Evolutionary conservation across 768 basidiomycete genomes (phyloP).

Genomic region (Russula brevipes): DNA sequence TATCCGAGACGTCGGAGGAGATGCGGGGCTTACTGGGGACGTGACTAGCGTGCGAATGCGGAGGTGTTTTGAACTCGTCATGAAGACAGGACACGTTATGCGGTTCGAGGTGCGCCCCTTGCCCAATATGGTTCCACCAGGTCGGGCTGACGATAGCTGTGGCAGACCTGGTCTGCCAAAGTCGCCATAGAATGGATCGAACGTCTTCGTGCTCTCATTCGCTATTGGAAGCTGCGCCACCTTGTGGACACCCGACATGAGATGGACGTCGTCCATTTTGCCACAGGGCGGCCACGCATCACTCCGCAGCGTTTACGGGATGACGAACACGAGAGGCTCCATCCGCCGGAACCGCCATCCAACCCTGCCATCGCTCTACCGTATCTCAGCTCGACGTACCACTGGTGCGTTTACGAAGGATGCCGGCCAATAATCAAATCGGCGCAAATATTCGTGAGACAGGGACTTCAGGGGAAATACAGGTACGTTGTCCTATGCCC

Average conservation of each 20-base stretch:
- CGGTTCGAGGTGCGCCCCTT: conserved; percentile 65
- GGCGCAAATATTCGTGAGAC: conserved; percentile 68
- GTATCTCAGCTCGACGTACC: conserved; percentile 63
- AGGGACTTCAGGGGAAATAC: conserved; percentile 70
- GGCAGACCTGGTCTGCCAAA: conserved; percentile 58
- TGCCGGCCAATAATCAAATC: conserved; percentile 72
- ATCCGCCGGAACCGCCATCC: conserved; percentile 45
- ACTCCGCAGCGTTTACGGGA: conserved; percentile 50
- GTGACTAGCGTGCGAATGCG: conserved; percentile 51
- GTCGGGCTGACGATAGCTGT: conserved; percentile 2
- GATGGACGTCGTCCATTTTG: conserved; percentile 65
- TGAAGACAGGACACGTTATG: conserved; percentile 61
- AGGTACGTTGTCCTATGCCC: conserved; percentile 45
- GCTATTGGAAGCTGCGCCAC: conserved; percentile 79
- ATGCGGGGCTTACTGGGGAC: conserved; percentile 39
- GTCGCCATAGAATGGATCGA: conserved; percentile 84
- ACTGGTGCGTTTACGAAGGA: conserved; percentile 80
- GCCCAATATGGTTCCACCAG: not conserved
- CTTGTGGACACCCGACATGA: conserved; percentile 70
- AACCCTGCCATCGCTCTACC: conserved; percentile 52
- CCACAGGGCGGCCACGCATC: conserved; percentile 47
- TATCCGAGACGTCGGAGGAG: conserved; percentile 62
- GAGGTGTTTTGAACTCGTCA: conserved; percentile 72
- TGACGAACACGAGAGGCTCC: conserved; percentile 36
- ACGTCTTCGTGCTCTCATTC: conserved; percentile 59